phyloP scores from a whole-genome alignment of 495 filamentous ascomycete genomes.

The Cetradonia linearis region DNA sequence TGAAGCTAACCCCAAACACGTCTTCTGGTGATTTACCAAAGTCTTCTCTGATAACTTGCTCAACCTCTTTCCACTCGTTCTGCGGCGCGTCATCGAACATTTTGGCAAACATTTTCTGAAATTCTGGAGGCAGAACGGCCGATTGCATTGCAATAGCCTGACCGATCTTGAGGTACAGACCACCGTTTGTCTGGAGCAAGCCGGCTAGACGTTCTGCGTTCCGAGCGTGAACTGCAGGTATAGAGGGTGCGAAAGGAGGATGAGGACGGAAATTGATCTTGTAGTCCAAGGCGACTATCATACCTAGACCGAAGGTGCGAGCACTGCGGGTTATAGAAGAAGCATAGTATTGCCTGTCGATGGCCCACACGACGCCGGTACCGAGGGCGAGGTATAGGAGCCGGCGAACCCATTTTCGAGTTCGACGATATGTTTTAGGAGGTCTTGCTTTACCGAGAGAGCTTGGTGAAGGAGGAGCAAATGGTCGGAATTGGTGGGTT shows the following conservation, averaged over 20 bases:
- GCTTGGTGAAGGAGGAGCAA: slow-evolving; percentile 68
- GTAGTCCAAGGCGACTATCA: slow-evolving; percentile 84
- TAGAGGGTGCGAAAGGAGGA: slow-evolving; percentile 55
- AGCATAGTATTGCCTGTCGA: slow-evolving; percentile 68
- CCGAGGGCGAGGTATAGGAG: slow-evolving; percentile 52
- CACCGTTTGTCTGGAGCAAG: slow-evolving; percentile 75
- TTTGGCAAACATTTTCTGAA: slow-evolving; percentile 84
- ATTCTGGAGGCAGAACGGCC: slow-evolving; percentile 82
- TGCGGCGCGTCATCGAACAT: slow-evolving; percentile 99
- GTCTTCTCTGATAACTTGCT: slow-evolving; percentile 77
- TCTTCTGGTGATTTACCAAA: slow-evolving; percentile 77
- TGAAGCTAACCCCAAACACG: slow-evolving; percentile 78
- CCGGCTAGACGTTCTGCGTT: slow-evolving; percentile 74
- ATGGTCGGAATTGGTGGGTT: slow-evolving; percentile 47
- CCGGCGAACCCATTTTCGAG: slow-evolving; percentile 65
- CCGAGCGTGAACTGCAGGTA: slow-evolving; percentile 63
- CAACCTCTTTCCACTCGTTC: slow-evolving; percentile 81
- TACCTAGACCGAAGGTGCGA: slow-evolving; percentile 66
- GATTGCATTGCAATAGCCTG: slow-evolving; percentile 98
- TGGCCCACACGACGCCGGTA: slow-evolving; percentile 48
- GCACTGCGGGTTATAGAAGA: slow-evolving; percentile 67
- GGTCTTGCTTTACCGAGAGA: slow-evolving; percentile 66
- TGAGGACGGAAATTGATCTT: slow-evolving; percentile 88
- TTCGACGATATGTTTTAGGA: slow-evolving; percentile 53
- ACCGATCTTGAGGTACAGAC: slow-evolving; percentile 93